Evolutionary conservation across 805 yeast species (phyloP).

Genomic region (Candida saitoana): DNA sequence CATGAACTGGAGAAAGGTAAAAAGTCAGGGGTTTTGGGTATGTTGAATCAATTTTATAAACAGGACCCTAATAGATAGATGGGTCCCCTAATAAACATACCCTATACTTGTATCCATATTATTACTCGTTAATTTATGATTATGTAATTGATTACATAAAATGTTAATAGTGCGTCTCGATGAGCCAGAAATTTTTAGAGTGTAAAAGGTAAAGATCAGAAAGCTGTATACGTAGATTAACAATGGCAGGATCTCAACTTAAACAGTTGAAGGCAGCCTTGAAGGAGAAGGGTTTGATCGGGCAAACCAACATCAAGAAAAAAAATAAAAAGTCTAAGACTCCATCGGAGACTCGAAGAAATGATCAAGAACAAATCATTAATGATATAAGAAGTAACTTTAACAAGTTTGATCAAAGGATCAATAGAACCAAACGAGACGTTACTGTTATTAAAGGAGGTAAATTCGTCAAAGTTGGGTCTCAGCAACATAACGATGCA

Average conservation of each 20-base stretch:
- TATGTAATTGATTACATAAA: neutral
- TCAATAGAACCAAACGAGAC: slow-evolving; percentile 61
- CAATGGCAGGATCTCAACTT: slow-evolving; percentile 84
- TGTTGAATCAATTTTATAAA: slow-evolving; percentile 75
- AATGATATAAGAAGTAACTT: slow-evolving; percentile 71
- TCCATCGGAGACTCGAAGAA: slow-evolving; percentile 65
- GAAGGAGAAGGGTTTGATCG: slow-evolving; percentile 77
- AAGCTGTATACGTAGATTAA: neutral
- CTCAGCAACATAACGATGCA: slow-evolving; percentile 33
- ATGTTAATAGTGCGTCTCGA: neutral
- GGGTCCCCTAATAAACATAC: neutral
- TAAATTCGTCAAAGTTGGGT: slow-evolving; percentile 41
- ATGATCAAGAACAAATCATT: slow-evolving; percentile 57
- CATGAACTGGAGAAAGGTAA: slow-evolving; percentile 26
- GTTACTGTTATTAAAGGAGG: slow-evolving; percentile 38
- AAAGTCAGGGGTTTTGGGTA: slow-evolving; percentile 64
- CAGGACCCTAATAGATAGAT: slow-evolving; percentile 33
- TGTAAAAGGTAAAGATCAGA: neutral
- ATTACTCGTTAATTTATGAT: neutral
- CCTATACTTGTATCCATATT: neutral
- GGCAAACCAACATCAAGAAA: slow-evolving; percentile 68
- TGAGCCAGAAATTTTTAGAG: neutral
- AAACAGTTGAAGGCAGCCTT: slow-evolving; percentile 76
- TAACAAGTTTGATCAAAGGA: slow-evolving; percentile 83
- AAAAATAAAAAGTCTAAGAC: slow-evolving; percentile 45